phyloP scores from a whole-genome alignment of 495 filamentous ascomycete species.

The Neurospora sp. region DNA sequence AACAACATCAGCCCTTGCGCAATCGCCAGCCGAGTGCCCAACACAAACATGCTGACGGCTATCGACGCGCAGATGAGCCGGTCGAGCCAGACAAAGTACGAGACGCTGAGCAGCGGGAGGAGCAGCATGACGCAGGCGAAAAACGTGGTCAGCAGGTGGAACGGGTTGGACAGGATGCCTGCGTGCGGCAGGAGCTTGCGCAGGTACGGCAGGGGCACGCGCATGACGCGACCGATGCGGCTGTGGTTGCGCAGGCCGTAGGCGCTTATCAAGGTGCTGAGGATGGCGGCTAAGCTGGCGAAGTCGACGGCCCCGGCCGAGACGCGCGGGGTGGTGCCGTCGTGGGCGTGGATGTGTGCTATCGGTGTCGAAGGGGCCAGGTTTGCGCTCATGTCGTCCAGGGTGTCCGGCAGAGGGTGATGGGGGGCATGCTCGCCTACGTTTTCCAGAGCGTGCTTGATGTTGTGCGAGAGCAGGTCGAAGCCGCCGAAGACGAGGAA shows the following conservation, averaged over 20 bases:
- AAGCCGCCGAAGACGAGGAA: slow-evolving; percentile 93
- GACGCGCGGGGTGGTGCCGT: slow-evolving; percentile 39
- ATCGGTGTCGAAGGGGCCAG: not conserved
- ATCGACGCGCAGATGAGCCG: slow-evolving; percentile 69
- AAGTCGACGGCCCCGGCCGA: slow-evolving; percentile 58
- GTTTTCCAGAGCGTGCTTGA: slow-evolving; percentile 72
- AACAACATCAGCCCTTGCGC: slow-evolving; percentile 86
- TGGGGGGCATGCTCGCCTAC: slow-evolving; percentile 51
- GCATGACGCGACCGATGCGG: slow-evolving; percentile 73
- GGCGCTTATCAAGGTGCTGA: slow-evolving; percentile 77
- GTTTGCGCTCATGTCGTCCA: not conserved
- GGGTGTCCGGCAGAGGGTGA: slow-evolving; percentile 53
- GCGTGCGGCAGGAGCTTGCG: slow-evolving; percentile 38
- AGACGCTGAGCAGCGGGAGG: slow-evolving; percentile 69
- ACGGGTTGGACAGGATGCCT: slow-evolving; percentile 73
- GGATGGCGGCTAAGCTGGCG: slow-evolving; percentile 77
- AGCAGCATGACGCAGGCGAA: slow-evolving; percentile 73
- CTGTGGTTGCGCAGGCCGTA: slow-evolving; percentile 84
- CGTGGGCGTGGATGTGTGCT: not conserved
- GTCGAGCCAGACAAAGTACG: slow-evolving; percentile 71
- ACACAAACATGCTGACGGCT: slow-evolving; percentile 72
- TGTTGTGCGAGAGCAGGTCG: slow-evolving; percentile 84
- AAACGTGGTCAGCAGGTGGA: slow-evolving; percentile 83
- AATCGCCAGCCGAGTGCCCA: slow-evolving; percentile 73
- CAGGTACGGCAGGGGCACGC: slow-evolving; percentile 71